Percentiles rank a stretch among this genome's conserved stretches.
Conservation (phyloP, 495 filamentous ascomycete genomes). For the Trichoderma virens region DNA sequence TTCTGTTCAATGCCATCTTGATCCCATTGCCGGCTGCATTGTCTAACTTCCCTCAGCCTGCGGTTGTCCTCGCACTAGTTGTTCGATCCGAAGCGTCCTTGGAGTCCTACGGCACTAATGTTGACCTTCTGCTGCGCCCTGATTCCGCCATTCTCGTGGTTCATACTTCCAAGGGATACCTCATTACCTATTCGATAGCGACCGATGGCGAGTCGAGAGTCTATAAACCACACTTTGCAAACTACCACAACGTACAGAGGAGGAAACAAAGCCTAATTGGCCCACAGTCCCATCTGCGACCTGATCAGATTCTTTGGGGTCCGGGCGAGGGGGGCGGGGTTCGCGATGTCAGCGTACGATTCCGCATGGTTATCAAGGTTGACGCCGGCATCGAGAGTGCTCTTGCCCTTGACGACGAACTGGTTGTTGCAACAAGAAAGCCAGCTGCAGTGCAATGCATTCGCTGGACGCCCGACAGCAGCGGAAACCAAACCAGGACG, state of each 20-base stretch:
- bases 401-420: conserved; percentile 86
- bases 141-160: conserved; percentile 87
- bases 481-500: conserved; percentile 78
- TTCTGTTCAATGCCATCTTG: background rate
- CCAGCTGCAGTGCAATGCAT: conserved; percentile 95
- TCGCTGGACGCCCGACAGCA: conserved; percentile 78
- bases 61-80: conserved; percentile 77
- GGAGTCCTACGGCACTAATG: conserved; percentile 75
- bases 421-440: conserved; percentile 88
- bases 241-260: conserved; percentile 55
- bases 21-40: background rate
- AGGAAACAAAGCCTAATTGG: conserved; percentile 65
- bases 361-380: conserved; percentile 96
- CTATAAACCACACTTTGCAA: conserved; percentile 72
- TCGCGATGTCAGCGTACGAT: conserved; percentile 77
- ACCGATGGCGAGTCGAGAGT: conserved; percentile 73
- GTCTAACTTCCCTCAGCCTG: conserved; percentile 52
- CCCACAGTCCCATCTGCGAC: conserved; percentile 44
- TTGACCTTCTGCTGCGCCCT: conserved; percentile 76
- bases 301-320: conserved; percentile 50
- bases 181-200: conserved; percentile 92
- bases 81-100: conserved; percentile 73
- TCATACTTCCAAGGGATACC: conserved; percentile 79
- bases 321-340: conserved; percentile 73
- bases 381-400: conserved; percentile 86